Evolutionary conservation across 2,329 filamentous ascomycete genomes (phyloP), one percentile per base, ranked within the genome.

Genomic region (Colletotrichum agaves): DNA sequence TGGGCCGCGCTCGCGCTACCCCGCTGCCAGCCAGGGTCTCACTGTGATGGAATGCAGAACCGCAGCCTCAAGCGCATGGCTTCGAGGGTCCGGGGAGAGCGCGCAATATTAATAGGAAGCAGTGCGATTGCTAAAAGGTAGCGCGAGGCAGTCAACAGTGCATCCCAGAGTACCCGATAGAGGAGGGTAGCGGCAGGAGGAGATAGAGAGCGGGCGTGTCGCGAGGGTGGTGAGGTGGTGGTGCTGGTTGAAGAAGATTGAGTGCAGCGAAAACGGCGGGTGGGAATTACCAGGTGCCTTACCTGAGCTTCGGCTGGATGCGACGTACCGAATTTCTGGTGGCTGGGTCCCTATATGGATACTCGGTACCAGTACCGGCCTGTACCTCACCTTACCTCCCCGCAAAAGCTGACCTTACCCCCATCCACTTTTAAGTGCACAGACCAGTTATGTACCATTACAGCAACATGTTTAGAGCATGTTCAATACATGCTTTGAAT

Each of bases 21-120:
- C 65, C 65, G 65, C 65, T 67, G 65, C 61, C 65, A 67, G 65
- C 61, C 65, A 67, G 65, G 65, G 65, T 67, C 61, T 67, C 64
- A 67, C 61, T 61, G 61, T 44, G 61, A 64, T 67, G 65, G 61
- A 67, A 64, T 67, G 65, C 65, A 67, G 41, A 56, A 64, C 49
- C 61, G 65, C 44, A 67, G 37, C 65, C 46, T 67, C 61, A 53
- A 65, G 65, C 61, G 53, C 65, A 67, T 67, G 65, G 65, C 63
- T 37, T 58, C 65, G 15, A 55, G 21, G 7, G 43, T 47, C 5
- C 17, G 13, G n/a, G 61, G 44, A 10, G 46, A 10, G 46, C 43
- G 17, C 11, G 33, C 15, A 23, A 31, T 27, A 19, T 50, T 31
- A 31, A 50, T 33, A 23, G 27, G n/a, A 13, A 31, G 47, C 23